A percentile compares a stretch with the other conserved stretches of the same genome.
Conservation (phyloP, 2,329 filamentous ascomycete species). For the Diaporthe velutina region DNA sequence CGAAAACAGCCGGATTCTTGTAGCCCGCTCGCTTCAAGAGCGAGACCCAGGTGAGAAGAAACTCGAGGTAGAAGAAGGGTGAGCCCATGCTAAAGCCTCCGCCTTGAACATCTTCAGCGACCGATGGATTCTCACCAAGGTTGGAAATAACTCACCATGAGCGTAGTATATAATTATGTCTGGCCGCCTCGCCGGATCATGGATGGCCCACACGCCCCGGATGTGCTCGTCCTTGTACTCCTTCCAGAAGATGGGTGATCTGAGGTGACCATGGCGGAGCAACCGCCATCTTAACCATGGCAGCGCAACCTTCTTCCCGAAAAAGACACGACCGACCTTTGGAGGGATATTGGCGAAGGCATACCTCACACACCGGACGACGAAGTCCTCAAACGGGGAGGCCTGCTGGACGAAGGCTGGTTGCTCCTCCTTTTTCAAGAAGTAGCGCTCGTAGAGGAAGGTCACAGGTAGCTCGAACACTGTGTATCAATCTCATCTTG, state of each 20-base stretch:
- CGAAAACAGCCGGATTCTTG: slow-evolving; percentile 82
- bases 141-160: slow-evolving; percentile 68
- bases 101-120: slow-evolving; percentile 56
- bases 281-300: slow-evolving; percentile 83
- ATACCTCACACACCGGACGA: slow-evolving; percentile 82
- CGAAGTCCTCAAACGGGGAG: slow-evolving; percentile 82
- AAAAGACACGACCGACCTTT: slow-evolving; percentile 79
- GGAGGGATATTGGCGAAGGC: slow-evolving; percentile 80
- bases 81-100: slow-evolving; percentile 90
- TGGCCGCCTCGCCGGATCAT: slow-evolving; percentile 70
- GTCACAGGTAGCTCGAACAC: slow-evolving; percentile 69
- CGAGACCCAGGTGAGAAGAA: slow-evolving; percentile 78
- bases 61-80: slow-evolving; percentile 86
- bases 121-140: too few species aligned
- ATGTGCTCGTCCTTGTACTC: slow-evolving; percentile 65
- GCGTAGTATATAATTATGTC: slow-evolving; percentile 87
- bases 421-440: slow-evolving; percentile 57
- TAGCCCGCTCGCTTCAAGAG: slow-evolving; percentile 76
- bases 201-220: slow-evolving; percentile 78
- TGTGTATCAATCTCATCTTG: slow-evolving; percentile 45
- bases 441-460: slow-evolving; percentile 70
- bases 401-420: slow-evolving; percentile 76
- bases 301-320: slow-evolving; percentile 78
- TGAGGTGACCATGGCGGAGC: slow-evolving; percentile 77
- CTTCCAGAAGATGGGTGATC: slow-evolving; percentile 73